phyloP scores from a whole-genome alignment of 2,329 filamentous ascomycete genomes.

The Grosmannia clavigera region DNA sequence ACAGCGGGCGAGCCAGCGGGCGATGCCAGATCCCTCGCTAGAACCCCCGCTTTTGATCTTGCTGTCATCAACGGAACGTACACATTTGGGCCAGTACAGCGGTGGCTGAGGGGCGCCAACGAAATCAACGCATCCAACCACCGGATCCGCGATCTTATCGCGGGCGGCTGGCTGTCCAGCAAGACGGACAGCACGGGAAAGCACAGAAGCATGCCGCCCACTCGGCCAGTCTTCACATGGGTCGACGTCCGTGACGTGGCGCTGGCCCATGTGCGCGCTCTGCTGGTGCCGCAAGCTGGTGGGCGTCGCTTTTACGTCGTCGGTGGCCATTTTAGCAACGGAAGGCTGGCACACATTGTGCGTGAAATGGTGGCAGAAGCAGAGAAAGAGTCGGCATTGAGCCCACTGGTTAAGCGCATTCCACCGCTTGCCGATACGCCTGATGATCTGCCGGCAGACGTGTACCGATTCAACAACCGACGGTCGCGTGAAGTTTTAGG shows the following conservation, averaged over 20 bases:
- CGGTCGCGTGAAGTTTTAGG: slow-evolving; percentile 44
- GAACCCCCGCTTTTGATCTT: slow-evolving; percentile 40
- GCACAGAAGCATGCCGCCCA: slow-evolving; percentile 39
- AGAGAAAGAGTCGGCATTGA: background rate
- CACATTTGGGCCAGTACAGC: slow-evolving; percentile 50
- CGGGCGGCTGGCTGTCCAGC: slow-evolving; percentile 35
- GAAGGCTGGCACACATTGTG: slow-evolving; percentile 43
- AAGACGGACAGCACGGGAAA: background rate
- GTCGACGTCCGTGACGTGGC: slow-evolving; percentile 52
- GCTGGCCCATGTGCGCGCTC: slow-evolving; percentile 47
- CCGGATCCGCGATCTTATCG: slow-evolving; percentile 50
- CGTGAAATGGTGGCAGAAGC: slow-evolving; percentile 4
- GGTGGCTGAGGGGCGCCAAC: slow-evolving; percentile 51
- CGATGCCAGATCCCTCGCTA: background rate
- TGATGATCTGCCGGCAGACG: slow-evolving; percentile 30
- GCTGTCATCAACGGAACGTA: slow-evolving; percentile 50
- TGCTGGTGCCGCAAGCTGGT: slow-evolving; percentile 42
- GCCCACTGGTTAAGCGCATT: slow-evolving; percentile 25
- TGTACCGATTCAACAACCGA: slow-evolving; percentile 44
- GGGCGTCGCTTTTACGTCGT: slow-evolving; percentile 53
- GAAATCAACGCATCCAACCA: slow-evolving; percentile 62
- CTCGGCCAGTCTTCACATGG: slow-evolving; percentile 43
- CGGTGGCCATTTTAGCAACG: slow-evolving; percentile 47
- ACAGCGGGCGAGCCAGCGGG: slow-evolving; percentile 18
- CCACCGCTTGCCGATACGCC: slow-evolving; percentile 19